Evolutionary conservation across 768 basidiomycete genomes (phyloP).

Genomic region (Phylloporus sp.): DNA sequence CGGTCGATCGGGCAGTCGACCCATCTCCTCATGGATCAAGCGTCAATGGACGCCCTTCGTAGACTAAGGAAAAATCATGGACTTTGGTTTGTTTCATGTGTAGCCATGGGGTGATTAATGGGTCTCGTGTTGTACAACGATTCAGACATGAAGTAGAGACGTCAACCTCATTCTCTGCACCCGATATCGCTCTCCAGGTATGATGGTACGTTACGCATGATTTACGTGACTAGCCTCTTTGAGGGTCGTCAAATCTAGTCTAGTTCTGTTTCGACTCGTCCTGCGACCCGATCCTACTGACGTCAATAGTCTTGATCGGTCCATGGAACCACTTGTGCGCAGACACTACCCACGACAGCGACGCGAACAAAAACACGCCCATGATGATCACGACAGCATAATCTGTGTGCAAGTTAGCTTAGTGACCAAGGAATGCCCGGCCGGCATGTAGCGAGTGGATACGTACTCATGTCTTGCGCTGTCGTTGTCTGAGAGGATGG

Average conservation of each 20-base stretch:
- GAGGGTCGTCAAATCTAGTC: neutral
- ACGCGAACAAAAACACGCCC: slow-evolving; percentile 62
- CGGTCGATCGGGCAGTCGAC: slow-evolving; percentile 17
- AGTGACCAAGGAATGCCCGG: too few relatives aligned
- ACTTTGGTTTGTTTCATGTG: neutral
- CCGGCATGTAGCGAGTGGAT: neutral
- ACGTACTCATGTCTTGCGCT: slow-evolving; percentile 55
- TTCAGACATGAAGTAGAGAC: neutral
- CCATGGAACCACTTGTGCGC: slow-evolving; percentile 71
- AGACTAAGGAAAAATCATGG: neutral
- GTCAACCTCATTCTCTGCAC: neutral
- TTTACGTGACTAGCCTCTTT: neutral
- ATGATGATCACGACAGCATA: slow-evolving; percentile 66
- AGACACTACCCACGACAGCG: slow-evolving; percentile 60
- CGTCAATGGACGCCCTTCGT: slow-evolving; percentile 23
- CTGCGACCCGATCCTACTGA: neutral
- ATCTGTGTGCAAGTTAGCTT: slow-evolving; percentile 40
- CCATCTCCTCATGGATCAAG: slow-evolving; percentile 20
- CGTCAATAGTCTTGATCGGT: slow-evolving; percentile 51
- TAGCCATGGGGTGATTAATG: neutral
- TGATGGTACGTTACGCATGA: neutral
- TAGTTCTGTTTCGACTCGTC: slow-evolving; percentile 13
- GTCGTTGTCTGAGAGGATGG: slow-evolving; percentile 40
- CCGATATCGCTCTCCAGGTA: neutral
- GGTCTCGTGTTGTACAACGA: slow-evolving; percentile 2